Base-by-base conservation (phyloP, 2,329 filamentous ascomycete species). In the Neocatenulostroma microsporum region DNA sequence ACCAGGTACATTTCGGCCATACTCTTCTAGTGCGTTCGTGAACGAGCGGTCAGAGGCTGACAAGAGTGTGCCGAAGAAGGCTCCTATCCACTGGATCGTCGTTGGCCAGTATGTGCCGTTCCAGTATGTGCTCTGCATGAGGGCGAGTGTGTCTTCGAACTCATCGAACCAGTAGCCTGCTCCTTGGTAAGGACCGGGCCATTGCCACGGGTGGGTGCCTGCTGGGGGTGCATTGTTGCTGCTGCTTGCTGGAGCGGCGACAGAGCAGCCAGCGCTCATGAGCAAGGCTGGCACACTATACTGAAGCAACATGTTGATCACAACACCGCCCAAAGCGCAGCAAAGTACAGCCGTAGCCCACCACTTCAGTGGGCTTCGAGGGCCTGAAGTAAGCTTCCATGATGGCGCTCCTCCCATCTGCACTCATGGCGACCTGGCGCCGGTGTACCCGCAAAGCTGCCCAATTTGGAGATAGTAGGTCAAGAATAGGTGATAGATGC, bases 121-220 rank as follows among this genome's bases (percentile, higher is more conserved):
- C 49, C 50, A 58, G 37, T 46, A 58, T 1, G 42, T 49, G 12
- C 34, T 28, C 34, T 58, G 54, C 51, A 57, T 48, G 2, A 44
- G 47, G 21, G 40, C 39, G 20, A 58, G 25, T 7, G 47, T 47
- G 17, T 44, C 39, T 59, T 39, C 33, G 6, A 51, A 49, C 32
- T 55, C 41, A 11, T 47, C 44, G 10, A 55, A 47, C 51, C 52
- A 57, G 32, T 48, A 51, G 3, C 44, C 38, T 10, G 14, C 3
- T 12, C 14, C 18, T n/a, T n/a, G 23, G 10, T 30, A 11, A 9
- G 25, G 27, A 10, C 19, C 27, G 10, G 5, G 15, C 10, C 12
- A 7, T 6, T 37, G 17, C 34, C 34, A 37, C n/a, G 34, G 17
- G 18, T 5, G 7, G n/a, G n/a, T n/a, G 8, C 11, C 5, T 5